A percentile compares a stretch with the other conserved stretches of the same genome.
phyloP scores from a whole-genome alignment of 441 rosid genomes.

The Populus hybrid region DNA sequence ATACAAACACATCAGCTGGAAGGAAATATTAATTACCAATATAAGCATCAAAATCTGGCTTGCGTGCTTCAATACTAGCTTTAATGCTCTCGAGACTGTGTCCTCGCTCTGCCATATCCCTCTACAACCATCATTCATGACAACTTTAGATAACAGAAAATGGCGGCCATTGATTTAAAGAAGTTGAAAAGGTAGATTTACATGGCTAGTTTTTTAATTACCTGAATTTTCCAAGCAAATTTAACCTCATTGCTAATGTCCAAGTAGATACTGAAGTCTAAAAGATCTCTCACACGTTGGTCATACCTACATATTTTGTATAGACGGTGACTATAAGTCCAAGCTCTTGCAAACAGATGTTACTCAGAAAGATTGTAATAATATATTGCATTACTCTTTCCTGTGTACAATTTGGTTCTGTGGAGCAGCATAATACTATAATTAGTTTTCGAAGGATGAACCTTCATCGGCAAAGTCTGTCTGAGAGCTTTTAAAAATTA shows the following conservation, averaged over 20 bases:
- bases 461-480: too few relatives aligned
- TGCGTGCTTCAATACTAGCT: conserved; percentile 93
- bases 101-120: conserved; percentile 98
- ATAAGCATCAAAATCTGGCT: conserved; percentile 94
- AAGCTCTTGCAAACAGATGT: background rate
- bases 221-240: conserved; percentile 99
- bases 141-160: background rate
- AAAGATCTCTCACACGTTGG: conserved; percentile 74
- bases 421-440: background rate
- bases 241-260: conserved; percentile 97
- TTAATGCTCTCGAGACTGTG: conserved; percentile 97
- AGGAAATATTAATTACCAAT: conserved; percentile 48
- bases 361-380: background rate
- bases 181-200: background rate
- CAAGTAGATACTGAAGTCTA: conserved; percentile 96
- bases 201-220: conserved; percentile 4
- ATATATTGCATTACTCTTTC: background rate
- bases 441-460: too few relatives aligned
- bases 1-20: too few relatives aligned
- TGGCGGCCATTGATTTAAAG: background rate
- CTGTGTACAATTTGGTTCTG: background rate
- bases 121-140: conserved; percentile 41
- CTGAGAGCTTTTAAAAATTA: too few relatives aligned
- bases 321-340: background rate
- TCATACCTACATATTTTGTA: conserved; percentile 55